These are phyloP conservation scores for Botrytis tulipae DNA, from an alignment of 2,329 filamentous ascomycete species.

Conservation along the genomic window DNA sequence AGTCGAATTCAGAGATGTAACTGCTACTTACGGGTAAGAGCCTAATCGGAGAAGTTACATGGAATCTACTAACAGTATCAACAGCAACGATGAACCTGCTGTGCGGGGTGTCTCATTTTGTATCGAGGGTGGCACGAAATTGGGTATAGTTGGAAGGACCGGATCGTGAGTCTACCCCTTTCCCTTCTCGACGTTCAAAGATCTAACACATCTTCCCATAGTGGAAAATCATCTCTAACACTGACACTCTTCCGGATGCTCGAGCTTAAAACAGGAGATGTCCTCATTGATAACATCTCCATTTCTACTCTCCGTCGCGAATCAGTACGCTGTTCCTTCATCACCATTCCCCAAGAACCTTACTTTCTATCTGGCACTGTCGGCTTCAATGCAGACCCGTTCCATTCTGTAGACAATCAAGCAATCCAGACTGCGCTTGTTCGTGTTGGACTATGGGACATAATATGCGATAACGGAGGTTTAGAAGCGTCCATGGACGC, in stretches of 20 bases:
- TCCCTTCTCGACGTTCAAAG: background rate
- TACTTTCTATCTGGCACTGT: conserved; percentile 43
- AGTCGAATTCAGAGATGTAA: conserved; percentile 30
- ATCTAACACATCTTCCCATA: conserved; percentile 23
- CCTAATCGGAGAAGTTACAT: background rate
- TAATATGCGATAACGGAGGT: conserved; percentile 42
- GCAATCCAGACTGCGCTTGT: conserved; percentile 46
- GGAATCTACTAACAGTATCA: conserved; percentile 7
- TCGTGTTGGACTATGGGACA: conserved; percentile 46
- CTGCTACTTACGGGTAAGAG: conserved; percentile 30
- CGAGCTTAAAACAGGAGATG: conserved; percentile 67
- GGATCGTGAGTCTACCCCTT: conserved; percentile 29
- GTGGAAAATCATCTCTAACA: conserved; percentile 49
- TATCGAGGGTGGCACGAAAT: conserved; percentile 51
- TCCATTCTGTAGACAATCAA: conserved; percentile 39
- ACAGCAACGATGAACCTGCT: conserved; percentile 28
- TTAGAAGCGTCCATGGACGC: conserved; percentile 34
- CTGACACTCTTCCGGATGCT: conserved; percentile 59
- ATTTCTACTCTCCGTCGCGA: conserved; percentile 42
- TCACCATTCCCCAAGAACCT: conserved; percentile 45
- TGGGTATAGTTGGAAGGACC: conserved; percentile 49
- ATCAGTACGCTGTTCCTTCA: conserved; percentile 43
- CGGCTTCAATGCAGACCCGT: conserved; percentile 43
- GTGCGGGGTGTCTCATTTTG: conserved; percentile 39
- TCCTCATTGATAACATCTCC: conserved; percentile 45